Percentiles rank a stretch among this genome's conserved stretches.
Evolutionary conservation across 2,329 filamentous ascomycete genomes (phyloP).

Genomic region (Trichoderma afroharzianum): DNA sequence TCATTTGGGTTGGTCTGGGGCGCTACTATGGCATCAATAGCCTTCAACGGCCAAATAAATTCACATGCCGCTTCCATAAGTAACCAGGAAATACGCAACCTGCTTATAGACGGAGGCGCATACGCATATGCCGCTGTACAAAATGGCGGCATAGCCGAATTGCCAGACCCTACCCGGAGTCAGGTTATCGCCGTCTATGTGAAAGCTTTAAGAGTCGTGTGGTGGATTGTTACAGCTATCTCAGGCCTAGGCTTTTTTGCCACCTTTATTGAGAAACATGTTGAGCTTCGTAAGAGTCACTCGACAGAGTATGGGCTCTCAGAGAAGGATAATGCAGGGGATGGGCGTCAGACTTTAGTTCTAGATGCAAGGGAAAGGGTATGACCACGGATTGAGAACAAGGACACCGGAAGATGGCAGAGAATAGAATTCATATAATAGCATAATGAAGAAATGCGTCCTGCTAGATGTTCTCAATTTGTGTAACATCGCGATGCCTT

Average conservation of each 20-base stretch:
- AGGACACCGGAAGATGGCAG: not conserved
- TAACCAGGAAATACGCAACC: constrained; percentile 2
- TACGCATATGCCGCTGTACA: constrained; percentile 31
- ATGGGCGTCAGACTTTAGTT: not conserved
- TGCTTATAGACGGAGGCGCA: constrained; percentile 24
- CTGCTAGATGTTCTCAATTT: not conserved
- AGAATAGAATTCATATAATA: not conserved
- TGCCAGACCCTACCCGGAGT: not conserved
- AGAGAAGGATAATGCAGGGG: not conserved
- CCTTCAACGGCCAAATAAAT: constrained; percentile 32
- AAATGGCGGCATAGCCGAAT: constrained; percentile 36
- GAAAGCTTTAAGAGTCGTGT: not conserved
- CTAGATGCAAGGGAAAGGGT: not conserved
- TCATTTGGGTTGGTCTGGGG: constrained; percentile 46
- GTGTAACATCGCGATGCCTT: not conserved
- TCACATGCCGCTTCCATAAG: constrained; percentile 13
- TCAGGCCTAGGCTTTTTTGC: not conserved
- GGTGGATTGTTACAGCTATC: constrained; percentile 1
- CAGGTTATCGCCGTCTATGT: not conserved
- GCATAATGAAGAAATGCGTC: not conserved
- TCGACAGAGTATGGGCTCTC: not conserved
- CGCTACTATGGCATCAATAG: constrained; percentile 39
- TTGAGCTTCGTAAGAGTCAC: constrained; percentile 1
- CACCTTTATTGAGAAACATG: constrained; percentile 5
- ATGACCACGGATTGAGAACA: not conserved